Evolutionary conservation across 352 stramenopile genomes (phyloP), one percentile per base, ranked within the genome.

Genomic region (Globisporangium nunn): DNA sequence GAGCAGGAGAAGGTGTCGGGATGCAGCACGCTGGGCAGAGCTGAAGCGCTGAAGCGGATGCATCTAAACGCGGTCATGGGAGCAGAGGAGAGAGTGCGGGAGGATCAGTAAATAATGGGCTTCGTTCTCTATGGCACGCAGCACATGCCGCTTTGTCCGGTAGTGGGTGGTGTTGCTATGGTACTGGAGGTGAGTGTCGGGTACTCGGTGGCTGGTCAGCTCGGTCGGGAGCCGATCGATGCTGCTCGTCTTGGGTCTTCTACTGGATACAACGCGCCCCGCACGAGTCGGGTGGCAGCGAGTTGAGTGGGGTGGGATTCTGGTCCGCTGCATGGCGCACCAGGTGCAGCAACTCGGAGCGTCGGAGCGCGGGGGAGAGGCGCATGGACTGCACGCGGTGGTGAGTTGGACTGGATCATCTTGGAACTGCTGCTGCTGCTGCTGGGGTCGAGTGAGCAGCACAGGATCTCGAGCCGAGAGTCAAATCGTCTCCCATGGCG

Each of bases 241-340:
- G 53, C 10, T 48, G 33, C 35, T 58, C 15, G 45, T 44, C 53
- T 52, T 52, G 44, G 44, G 30, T 18, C 46, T 47, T 59, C 44
- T 59, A 45, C 43, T 54, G 23, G 14, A 44, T 54, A 54, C 35
- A 54, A 31, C 35, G 39, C 30, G 18, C 33, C 50, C 44, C 50
- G 15, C 31, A 44, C 15, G 17, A n/a, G 43, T 47, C 33, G 33
- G 43, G 43, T 4, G 43, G 43, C 43, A 48, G 18, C 43, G 43
- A 28, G 43, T 14, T 6, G 43, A 48, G 11, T 43, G 4, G 37
- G 12, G 8, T 48, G 7, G n/a, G 43, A 14, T 28, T 6, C 43
- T 23, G 43, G 43, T 10, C 43, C 29, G 43, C 43, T 48, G 43
- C 17, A 48, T 48, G 43, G 43, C 5, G 43, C 17, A 7, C 43